Base-by-base conservation (phyloP, 2,329 filamentous ascomycete genomes). In the Teratosphaeria nubilosa region DNA sequence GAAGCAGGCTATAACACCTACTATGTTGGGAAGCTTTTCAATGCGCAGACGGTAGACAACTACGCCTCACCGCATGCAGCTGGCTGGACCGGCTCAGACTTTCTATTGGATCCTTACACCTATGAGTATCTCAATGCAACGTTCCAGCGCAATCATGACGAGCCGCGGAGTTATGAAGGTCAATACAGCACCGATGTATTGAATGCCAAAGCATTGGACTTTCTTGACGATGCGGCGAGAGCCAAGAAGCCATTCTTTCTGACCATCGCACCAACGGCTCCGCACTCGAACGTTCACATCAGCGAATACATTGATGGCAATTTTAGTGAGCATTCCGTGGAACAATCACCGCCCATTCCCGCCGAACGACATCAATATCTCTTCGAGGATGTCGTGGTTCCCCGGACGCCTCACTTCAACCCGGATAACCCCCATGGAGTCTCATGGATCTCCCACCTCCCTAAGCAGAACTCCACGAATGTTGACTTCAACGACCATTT, bases 11-110 rank as follows among this genome's bases (percentile, higher is more conserved):
- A 89, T 67, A 81, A 82, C 62, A 88, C 86, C 0, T 88, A 87
- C 66, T 90, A 89, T 64, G 82, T 82, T 0, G 87, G 85, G n/a
- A 90, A 90, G 67, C 75, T 88, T 4, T 86, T 86, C 73, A 90
- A 90, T 63, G 76, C 79, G 0, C 85, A 87, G 25, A 62, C 25
- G 5, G 75, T 80, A 2, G 65, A 76, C 0, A 88, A 86, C 59
- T 88, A 87, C 67, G 74, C 86, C 65, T 72, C 76, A 5, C 80
- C 85, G 0, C 77, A 72, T 41, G 77, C 81, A 0, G 77, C 76
- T 1, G 85, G 85, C 1, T 88, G 82, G 76, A 86, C 78, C 27
- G 78, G 60, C 5, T 74, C 72, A 0, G 75, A 78, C 51, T 77
- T 79, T 61, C 67, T 78, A 3, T 70, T 78, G 9, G 85, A 88